Base-by-base conservation (phyloP, 148 eudicot species). In the Rhododendron mucronatum region DNA sequence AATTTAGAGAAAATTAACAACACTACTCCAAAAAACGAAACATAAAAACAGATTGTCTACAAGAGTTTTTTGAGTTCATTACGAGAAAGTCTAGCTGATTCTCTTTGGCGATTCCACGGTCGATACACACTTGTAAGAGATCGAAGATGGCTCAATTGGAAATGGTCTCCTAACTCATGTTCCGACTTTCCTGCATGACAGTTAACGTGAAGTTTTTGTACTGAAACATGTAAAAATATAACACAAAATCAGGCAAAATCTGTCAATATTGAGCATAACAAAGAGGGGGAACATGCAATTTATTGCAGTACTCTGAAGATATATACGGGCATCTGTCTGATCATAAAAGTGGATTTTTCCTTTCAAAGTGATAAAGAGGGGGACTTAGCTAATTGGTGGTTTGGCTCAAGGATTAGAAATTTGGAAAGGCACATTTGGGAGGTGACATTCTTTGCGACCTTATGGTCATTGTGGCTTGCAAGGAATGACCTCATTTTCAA, bases 1-100 rank as follows among this genome's bases (percentile, higher is more conserved):
- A 67, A 86, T 80, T 50, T 26, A 80, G 53, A 80, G 71, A 86
- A 67, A 59, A 63, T 80, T 4, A 78, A 78, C 59, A 71, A 71
- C 33, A 61, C 57, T 80, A 44, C 57, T 16, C 73, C 53, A 65
- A 86, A 41, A 80, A 80, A 21, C 83, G 65, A 61, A 41, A 85
- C 86, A 78, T 44, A 78, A 85, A 78, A 28, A 33, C 39, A 30
- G 10, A 47, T 65, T 85, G 78, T 80, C 61, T 48, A 50, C 30
- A 30, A 21, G 53, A 61, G 75, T n/a, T 65, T 80, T 67, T 16
- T 14, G 41, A 71, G 44, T 30, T 69, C 48, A 80, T 45, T 55
- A 44, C 33, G 37, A 65, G 21, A 61, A 15, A 30, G 23, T 79
- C 61, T 35, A 48, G 28, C 21, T 80, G 57, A 78, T 79, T 30